Conservation (phyloP, 192 early-diverging fungal genomes). For the Linderina pennispora region DNA sequence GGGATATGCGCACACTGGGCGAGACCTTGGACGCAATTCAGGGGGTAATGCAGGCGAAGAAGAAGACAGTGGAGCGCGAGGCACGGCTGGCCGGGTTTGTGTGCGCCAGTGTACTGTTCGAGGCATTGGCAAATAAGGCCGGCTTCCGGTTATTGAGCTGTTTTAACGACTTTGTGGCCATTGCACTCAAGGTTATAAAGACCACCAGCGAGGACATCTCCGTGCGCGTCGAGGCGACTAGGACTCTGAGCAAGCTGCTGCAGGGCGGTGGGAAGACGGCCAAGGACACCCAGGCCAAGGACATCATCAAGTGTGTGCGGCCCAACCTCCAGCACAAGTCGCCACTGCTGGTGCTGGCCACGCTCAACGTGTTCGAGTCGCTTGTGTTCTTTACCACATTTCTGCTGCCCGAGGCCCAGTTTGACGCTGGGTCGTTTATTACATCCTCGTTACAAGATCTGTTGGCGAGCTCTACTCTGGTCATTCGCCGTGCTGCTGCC, state of each 20-base stretch:
- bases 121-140: constrained; percentile 48
- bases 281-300: constrained; percentile 62
- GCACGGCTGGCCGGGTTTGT: constrained; percentile 54
- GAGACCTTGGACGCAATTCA: constrained; percentile 27
- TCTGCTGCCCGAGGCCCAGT: constrained; percentile 1
- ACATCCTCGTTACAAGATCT: constrained; percentile 7
- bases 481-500: constrained; percentile 25
- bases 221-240: constrained; percentile 63
- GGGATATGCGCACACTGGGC: constrained; percentile 35
- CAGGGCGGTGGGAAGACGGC: constrained; percentile 64
- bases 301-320: constrained; percentile 61
- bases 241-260: constrained; percentile 57
- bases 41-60: constrained; percentile 6
- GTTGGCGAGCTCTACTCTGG: constrained; percentile 17
- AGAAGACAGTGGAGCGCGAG: neutral
- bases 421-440: constrained; percentile 21
- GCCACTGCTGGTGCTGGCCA: constrained; percentile 30
- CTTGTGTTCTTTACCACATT: constrained; percentile 17
- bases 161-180: constrained; percentile 36
- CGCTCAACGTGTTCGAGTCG: constrained; percentile 12
- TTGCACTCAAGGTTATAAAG: constrained; percentile 10
- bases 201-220: constrained; percentile 32
- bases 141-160: constrained; percentile 46
- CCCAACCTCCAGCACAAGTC: constrained; percentile 66
- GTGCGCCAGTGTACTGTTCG: constrained; percentile 72